A percentile compares a stretch with the other conserved stretches of the same genome.
phyloP scores from a whole-genome alignment of 169 alveolate species.

The Amoebophrya sp. region DNA sequence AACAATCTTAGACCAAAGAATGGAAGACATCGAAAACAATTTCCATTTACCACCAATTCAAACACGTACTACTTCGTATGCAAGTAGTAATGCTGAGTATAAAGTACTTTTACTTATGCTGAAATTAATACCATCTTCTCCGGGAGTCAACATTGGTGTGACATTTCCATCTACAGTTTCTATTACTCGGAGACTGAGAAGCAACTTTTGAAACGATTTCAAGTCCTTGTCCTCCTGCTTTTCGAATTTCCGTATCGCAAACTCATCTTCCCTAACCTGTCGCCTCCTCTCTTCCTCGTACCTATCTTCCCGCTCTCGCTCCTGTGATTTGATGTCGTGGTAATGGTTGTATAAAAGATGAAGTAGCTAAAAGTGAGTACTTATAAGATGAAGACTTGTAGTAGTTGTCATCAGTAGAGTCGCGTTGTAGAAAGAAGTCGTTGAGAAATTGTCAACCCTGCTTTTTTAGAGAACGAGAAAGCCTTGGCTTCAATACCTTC shows the following conservation, averaged over 20 bases:
- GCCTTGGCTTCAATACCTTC: background rate
- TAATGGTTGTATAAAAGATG: background rate
- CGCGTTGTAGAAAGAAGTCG: background rate
- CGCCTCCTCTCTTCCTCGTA: background rate
- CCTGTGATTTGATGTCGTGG: background rate
- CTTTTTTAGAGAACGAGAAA: background rate
- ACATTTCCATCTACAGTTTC: background rate
- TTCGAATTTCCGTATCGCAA: background rate
- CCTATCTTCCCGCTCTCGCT: background rate
- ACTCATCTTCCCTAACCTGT: background rate
- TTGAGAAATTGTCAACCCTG: background rate
- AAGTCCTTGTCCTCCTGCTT: background rate
- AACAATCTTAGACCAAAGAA: too few species aligned
- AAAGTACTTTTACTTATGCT: background rate
- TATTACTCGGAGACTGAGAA: background rate
- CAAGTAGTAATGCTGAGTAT: background rate
- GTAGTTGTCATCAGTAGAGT: background rate
- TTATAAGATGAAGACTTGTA: background rate
- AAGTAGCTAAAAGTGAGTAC: background rate
- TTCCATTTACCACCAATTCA: background rate
- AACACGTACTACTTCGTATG: background rate
- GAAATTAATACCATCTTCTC: background rate
- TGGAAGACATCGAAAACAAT: too few species aligned
- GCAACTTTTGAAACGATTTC: background rate
- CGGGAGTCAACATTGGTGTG: too few species aligned